phyloP scores from a whole-genome alignment of 306 rosid genomes.

The Rosa multiflora region DNA sequence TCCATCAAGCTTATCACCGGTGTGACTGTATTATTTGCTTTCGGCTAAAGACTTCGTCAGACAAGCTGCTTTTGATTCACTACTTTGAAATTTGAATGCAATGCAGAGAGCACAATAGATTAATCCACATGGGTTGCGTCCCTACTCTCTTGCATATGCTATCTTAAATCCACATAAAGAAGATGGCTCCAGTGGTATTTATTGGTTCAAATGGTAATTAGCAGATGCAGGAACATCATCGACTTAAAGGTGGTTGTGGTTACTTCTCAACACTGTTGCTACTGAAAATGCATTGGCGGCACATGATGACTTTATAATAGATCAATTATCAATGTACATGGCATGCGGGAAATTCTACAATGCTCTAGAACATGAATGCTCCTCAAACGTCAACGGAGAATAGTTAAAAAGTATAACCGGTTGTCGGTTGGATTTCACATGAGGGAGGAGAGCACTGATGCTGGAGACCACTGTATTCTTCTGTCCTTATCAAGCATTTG shows the following conservation, averaged over 20 bases:
- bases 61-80: slow-evolving; percentile 47
- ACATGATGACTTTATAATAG: background rate
- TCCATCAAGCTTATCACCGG: slow-evolving; percentile 36
- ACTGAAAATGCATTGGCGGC: background rate
- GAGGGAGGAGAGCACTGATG: background rate
- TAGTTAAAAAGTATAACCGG: background rate
- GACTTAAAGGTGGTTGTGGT: background rate
- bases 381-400: background rate
- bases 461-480: background rate
- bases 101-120: slow-evolving; percentile 17
- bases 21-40: slow-evolving; percentile 48
- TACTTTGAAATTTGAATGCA: slow-evolving; percentile 25
- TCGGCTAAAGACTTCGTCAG: slow-evolving; percentile 52
- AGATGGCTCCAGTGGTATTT: slow-evolving; percentile 6
- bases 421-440: background rate
- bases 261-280: background rate
- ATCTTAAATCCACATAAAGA: slow-evolving; percentile 26
- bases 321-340: background rate
- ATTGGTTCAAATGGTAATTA: background rate
- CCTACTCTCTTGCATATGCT: slow-evolving; percentile 36
- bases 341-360: background rate
- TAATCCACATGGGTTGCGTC: slow-evolving; percentile 72
- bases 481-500: background rate
- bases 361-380: background rate
- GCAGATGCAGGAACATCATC: background rate